Evolutionary conservation across 1,284 basidiomycete genomes (phyloP), one percentile per base, ranked within the genome.

Genomic region (Ganoderma sinense): DNA sequence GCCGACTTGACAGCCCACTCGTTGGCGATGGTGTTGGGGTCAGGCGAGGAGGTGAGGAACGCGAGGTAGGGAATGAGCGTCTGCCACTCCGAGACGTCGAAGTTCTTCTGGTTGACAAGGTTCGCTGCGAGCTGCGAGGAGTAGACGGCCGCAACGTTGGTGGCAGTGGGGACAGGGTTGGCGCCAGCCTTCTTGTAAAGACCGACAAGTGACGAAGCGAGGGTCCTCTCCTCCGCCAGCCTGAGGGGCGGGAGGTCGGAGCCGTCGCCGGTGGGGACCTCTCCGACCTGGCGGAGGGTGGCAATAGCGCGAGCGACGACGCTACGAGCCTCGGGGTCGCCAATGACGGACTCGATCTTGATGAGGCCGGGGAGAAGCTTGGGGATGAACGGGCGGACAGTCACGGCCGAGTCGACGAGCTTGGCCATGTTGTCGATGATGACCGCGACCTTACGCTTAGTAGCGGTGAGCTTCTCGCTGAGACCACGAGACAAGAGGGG

Each of bases 341-440:
- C 96, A 71, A 98, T 95, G 78, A 92, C 90, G 74, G 89, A 89
- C 86, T 96, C 92, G 75, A 97, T 92, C 91, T 98, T 98, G 88
- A 98, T 89, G 70, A 98, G 89, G 78, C 95, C 95, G 62, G 97
- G 97, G 75, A 98, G 91, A 67, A 98, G 92, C 84, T 96, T 96
- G 79, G 96, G 96, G 75, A 98, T 82, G 93, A 98, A 98, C 74
- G 97, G 97, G 77, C 97, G 93, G 83, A 98, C 96, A 68, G 96
- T 97, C 84, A 95, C 86, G 75, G 94, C 89, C 65, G 96, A 97
- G 86, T 98, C 97, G 82, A 98, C 97, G 79, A 98, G 92, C 88
- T 98, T 98, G 82, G 97, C 84, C 97, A 98, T 98, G 91, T 98
- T 98, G 88, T 98, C 97, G 79, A 95, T 88, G 78, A 98, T 98